Base-by-base conservation (phyloP, 768 basidiomycete genomes). In the Lenzites betulinus region DNA sequence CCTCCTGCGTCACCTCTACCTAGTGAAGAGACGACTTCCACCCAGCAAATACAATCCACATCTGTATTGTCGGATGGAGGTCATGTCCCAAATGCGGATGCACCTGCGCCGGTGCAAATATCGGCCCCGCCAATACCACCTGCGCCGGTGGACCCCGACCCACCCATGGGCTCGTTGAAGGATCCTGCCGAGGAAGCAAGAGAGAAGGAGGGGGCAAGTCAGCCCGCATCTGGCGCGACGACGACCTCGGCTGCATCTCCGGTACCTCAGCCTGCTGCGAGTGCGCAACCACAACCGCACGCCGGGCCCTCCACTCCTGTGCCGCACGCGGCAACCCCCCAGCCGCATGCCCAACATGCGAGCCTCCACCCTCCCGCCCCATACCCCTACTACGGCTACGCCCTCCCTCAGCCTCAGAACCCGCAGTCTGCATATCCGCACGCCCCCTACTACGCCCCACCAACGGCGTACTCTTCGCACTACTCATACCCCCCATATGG, bases 391-490 rank as follows among this genome's bases (percentile, higher is more conserved):
- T 88, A 86, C 65, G 81, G 78, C 3, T 85, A 81, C 65, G 70
- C 77, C 50, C 13, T 62, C 20, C 62, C 61, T 3, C 69, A 64
- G 23, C 65, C 64, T 15, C 62, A 58, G 42, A 42, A 35, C 41
- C 70, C 74, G 38, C 83, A 82, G 59, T 71, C 83, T 35, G 76
- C 84, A 9, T 89, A 89, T 69, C 85, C 87, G 0, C 88, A 89
- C 61, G 73, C 83, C 0, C 83, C 90, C 0, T 89, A 89, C 69
- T 90, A 89, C 67, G 70, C 81, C 9, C 75, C 81, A 38, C 74
- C 79, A 36, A 75, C 49, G 8, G 41, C 58, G n/a, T 83, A 82
- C 65, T 75, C 81, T 0, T 78, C 78, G 41, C 77, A 77, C 43
- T 75, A 70, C 59, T 67, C 73, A 7, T 71, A 76, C 5, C 67